Evolutionary conservation across 2,329 filamentous ascomycete genomes (phyloP), one percentile per base, ranked within the genome.

Genomic region (Aspergillus flavus): DNA sequence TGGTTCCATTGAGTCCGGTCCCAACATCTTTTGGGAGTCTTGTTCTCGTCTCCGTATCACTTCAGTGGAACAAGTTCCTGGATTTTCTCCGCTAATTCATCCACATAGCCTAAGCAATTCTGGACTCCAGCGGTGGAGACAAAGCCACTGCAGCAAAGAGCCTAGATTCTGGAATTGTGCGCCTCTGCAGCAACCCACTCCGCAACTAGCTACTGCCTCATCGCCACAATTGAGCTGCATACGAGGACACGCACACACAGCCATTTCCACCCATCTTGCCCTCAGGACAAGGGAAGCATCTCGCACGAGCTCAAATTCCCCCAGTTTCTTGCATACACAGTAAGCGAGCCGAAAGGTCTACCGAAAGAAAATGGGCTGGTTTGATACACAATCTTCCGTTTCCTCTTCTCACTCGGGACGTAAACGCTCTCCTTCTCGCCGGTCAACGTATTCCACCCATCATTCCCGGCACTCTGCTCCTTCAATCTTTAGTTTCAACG

Each of bases 401-500:
- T 72, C 73, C 48, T 73, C 58, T 26, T 73, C 58, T 21, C 61
- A 71, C 58, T 70, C 72, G 57, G 67, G 71, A 57, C 74, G 73
- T 46, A 75, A 72, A 58, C 76, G 74, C 57, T 83, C 79, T 28
- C 74, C 73, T 21, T 71, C 75, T 41, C 70, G 72, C 57, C 76
- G 75, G 46, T 73, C 73, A 32, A 72, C 71, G 58, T 80, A 74
- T 65, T 78, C 73, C 57, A 78, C 78, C 28, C 74, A 77, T 62
- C 74, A 78, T 59, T 69, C 71, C 30, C 74, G 73, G 39, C 75
- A 79, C 67, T 78, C 79, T 21, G 78, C 79, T 5, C 78, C 79
- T 6, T 83, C 82, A 54, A 73, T 84, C 68, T 84, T 85, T 68
- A 81, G 78, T 63, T 70, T 79, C 57, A 74, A 77, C 41, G 69